A percentile compares a stretch with the other conserved stretches of the same genome.
phyloP scores from a whole-genome alignment of 257 asterid genomes.

The Henckelia pumila region DNA sequence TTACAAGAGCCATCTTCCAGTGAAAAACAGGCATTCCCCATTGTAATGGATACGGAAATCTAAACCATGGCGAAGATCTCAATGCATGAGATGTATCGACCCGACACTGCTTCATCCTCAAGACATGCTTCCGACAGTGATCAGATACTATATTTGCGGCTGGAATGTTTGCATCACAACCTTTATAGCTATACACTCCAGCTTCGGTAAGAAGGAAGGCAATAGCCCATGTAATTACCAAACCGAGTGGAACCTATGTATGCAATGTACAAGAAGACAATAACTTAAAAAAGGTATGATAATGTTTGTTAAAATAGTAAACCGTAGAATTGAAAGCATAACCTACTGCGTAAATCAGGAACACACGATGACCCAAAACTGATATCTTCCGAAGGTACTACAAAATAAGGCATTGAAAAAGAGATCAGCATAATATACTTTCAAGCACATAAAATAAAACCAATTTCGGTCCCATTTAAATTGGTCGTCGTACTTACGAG shows the following conservation, averaged over 20 bases:
- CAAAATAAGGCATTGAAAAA: conserved; percentile 32
- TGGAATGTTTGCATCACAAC: conserved; percentile 83
- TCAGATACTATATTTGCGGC: conserved; percentile 73
- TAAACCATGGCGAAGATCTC: conserved; percentile 83
- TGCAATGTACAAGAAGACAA: conserved; percentile 12
- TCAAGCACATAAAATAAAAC: conserved; percentile 9
- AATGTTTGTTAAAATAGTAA: background rate
- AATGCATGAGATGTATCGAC: conserved; percentile 85
- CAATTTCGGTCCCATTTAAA: conserved; percentile 1
- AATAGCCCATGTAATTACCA: conserved; percentile 75
- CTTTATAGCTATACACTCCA: conserved; percentile 79
- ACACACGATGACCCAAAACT: conserved; percentile 85
- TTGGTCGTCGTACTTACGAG: conserved; percentile 59
- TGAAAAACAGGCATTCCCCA: conserved; percentile 92
- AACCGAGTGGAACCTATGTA: conserved; percentile 80
- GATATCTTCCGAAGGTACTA: conserved; percentile 98
- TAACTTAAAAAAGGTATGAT: conserved; percentile 5
- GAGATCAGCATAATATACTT: conserved; percentile 4
- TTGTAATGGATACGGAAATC: conserved; percentile 94
- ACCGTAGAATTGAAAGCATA: background rate
- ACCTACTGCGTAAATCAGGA: conserved; percentile 83
- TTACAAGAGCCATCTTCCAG: conserved; percentile 94
- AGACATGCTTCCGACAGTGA: conserved; percentile 79
- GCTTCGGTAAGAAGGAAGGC: conserved; percentile 82
- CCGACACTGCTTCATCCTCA: conserved; percentile 81